A percentile compares a stretch with the other conserved stretches of the same genome.
Evolutionary conservation across 176 grass and related monocot species (phyloP).

Genomic region (Oryza brachyantha): DNA sequence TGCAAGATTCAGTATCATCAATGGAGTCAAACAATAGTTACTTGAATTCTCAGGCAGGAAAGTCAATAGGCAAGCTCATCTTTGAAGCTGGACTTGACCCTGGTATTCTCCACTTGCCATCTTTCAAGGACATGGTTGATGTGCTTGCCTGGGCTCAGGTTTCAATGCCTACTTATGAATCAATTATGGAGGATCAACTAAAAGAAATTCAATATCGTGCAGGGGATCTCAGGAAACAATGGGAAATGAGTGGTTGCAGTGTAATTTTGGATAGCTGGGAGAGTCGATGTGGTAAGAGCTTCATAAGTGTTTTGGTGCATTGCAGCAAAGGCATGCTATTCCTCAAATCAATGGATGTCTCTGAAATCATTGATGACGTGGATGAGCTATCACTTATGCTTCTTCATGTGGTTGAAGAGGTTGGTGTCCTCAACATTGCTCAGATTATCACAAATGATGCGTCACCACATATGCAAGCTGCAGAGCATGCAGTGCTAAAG

Average conservation of each 20-base stretch:
- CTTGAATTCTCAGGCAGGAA: slow-evolving; percentile 28
- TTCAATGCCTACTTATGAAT: slow-evolving; percentile 47
- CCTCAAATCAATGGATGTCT: slow-evolving; percentile 69
- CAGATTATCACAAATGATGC: slow-evolving; percentile 65
- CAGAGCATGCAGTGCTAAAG: slow-evolving; percentile 50
- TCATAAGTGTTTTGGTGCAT: slow-evolving; percentile 64
- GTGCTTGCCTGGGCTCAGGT: slow-evolving; percentile 25
- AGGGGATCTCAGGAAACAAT: slow-evolving; percentile 51
- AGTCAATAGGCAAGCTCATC: slow-evolving; percentile 66
- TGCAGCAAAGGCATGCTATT: slow-evolving; percentile 59
- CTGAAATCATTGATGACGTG: slow-evolving; percentile 46
- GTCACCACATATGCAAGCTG: slow-evolving; percentile 64
- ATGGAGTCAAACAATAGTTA: slow-evolving; percentile 30
- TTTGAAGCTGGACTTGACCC: slow-evolving; percentile 65
- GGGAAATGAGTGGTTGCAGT: slow-evolving; percentile 62
- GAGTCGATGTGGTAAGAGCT: slow-evolving; percentile 42
- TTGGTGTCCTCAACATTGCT: slow-evolving; percentile 63
- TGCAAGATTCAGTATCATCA: slow-evolving; percentile 3
- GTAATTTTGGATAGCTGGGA: slow-evolving; percentile 76
- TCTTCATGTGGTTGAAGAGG: slow-evolving; percentile 50
- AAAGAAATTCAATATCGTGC: slow-evolving; percentile 42
- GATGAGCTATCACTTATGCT: slow-evolving; percentile 50
- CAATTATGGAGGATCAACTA: slow-evolving; percentile 62
- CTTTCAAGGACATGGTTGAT: slow-evolving; percentile 60
- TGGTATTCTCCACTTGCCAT: slow-evolving; percentile 48